A percentile compares a stretch with the other conserved stretches of the same genome.
Conservation (phyloP, 345 rosid genomes). For the Anastatica hierochuntica region DNA sequence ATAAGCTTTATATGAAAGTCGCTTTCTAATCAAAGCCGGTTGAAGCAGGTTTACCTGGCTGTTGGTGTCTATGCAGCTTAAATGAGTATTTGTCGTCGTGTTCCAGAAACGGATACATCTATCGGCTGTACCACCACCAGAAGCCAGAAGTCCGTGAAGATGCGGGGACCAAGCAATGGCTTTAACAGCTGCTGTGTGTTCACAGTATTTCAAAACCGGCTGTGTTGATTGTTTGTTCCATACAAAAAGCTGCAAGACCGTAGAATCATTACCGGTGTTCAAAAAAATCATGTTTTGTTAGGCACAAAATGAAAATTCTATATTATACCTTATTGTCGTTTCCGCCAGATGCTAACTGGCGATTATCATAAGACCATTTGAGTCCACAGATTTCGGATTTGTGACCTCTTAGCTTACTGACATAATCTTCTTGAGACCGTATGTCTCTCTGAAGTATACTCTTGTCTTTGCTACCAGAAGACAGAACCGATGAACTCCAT, state of each 20-base stretch:
- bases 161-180: constrained; percentile 99
- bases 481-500: constrained; percentile 76
- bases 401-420: constrained; percentile 87
- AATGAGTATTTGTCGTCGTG: constrained; percentile 78
- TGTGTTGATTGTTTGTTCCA: constrained; percentile 98
- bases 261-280: constrained; percentile 20
- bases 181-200: constrained; percentile 97
- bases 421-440: constrained; percentile 66
- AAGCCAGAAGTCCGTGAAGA: constrained; percentile 95
- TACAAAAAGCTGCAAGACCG: constrained; percentile 66
- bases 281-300: not conserved
- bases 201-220: constrained; percentile 80
- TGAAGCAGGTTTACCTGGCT: constrained; percentile 56
- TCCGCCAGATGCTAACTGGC: constrained; percentile 97
- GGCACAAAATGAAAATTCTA: not conserved
- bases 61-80: constrained; percentile 87
- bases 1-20: not conserved
- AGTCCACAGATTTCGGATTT: constrained; percentile 98
- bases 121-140: constrained; percentile 98
- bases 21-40: not conserved
- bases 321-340: constrained; percentile 79
- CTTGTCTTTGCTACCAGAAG: constrained; percentile 98
- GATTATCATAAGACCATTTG: constrained; percentile 97
- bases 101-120: constrained; percentile 98
- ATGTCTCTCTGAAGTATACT: constrained; percentile 85